Evolutionary conservation across 1,284 basidiomycete genomes (phyloP).

Genomic region (Sphagnurus paluster): DNA sequence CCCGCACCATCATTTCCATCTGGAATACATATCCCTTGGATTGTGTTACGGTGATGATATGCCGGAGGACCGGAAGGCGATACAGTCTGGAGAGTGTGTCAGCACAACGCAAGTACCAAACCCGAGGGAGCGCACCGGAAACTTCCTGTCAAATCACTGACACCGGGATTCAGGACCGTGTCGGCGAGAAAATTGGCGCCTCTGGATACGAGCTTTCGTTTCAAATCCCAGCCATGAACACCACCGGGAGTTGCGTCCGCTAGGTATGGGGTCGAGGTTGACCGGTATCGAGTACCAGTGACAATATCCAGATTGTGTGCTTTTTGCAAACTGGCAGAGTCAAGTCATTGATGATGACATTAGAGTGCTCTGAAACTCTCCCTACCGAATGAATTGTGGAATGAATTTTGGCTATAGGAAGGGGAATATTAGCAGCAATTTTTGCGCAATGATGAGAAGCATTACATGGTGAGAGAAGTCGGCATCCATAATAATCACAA

Average conservation of each 20-base stretch:
- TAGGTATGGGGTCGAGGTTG: slow-evolving; percentile 51
- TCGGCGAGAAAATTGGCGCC: slow-evolving; percentile 88
- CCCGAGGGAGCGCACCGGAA: slow-evolving; percentile 61
- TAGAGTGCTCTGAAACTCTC: neutral
- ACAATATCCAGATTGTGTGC: slow-evolving; percentile 85
- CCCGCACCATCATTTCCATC: slow-evolving; percentile 97
- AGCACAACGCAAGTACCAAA: neutral
- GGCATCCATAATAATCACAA: slow-evolving; percentile 96
- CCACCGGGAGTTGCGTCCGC: slow-evolving; percentile 67
- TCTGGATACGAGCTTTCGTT: slow-evolving; percentile 81
- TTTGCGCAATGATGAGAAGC: slow-evolving; percentile 8
- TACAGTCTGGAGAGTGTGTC: slow-evolving; percentile 60
- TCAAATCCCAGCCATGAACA: slow-evolving; percentile 89
- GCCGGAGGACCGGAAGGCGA: slow-evolving; percentile 70
- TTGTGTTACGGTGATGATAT: slow-evolving; percentile 81
- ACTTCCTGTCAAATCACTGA: slow-evolving; percentile 85
- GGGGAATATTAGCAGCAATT: neutral
- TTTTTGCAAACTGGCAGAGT: slow-evolving; percentile 63
- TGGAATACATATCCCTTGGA: slow-evolving; percentile 95
- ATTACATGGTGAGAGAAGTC: slow-evolving; percentile 93
- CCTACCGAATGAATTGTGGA: slow-evolving; percentile 81
- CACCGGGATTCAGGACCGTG: slow-evolving; percentile 79
- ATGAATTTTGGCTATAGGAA: slow-evolving; percentile 77
- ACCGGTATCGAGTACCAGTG: slow-evolving; percentile 87
- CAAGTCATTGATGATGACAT: neutral